Conservation (phyloP, 2,329 filamentous ascomycete species). For the Neurospora sp. region DNA sequence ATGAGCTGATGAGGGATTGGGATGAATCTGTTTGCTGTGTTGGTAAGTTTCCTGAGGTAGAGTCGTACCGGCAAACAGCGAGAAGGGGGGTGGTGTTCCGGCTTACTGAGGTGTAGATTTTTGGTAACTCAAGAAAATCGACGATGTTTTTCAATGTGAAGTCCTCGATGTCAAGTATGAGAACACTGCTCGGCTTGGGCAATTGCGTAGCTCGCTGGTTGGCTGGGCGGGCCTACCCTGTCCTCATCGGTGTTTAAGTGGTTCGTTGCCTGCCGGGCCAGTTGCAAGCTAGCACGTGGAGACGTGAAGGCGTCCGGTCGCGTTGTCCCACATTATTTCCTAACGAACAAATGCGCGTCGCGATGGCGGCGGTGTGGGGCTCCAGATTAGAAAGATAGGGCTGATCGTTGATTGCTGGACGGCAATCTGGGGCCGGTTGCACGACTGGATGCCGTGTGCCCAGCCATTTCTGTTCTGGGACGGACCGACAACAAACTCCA, state of each 20-base stretch:
- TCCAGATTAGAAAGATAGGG: not conserved
- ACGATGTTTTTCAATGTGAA: not conserved
- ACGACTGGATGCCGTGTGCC: not conserved
- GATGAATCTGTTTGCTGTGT: constrained; percentile 4
- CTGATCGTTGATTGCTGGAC: not conserved
- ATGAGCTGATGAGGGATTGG: not conserved
- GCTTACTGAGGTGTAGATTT: not conserved
- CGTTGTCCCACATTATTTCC: constrained; percentile 11
- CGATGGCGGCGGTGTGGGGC: constrained; percentile 4
- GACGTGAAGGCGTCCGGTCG: constrained; percentile 11
- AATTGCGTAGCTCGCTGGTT: not conserved
- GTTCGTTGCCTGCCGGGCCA: not conserved
- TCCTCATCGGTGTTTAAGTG: constrained; percentile 1
- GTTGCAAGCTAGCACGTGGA: constrained; percentile 12
- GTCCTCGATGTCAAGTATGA: not conserved
- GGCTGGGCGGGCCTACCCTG: not conserved
- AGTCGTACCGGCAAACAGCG: not conserved
- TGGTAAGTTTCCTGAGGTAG: not conserved
- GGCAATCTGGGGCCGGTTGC: not conserved
- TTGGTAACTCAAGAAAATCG: not conserved
- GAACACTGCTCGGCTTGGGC: not conserved
- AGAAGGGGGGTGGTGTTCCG: not conserved
- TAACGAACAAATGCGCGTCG: constrained; percentile 2
- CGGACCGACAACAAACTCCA: not conserved
- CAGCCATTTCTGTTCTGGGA: not conserved